These are phyloP conservation scores for Prunus davidiana DNA, from an alignment of 306 rosid genomes.

Conservation along the genomic window DNA sequence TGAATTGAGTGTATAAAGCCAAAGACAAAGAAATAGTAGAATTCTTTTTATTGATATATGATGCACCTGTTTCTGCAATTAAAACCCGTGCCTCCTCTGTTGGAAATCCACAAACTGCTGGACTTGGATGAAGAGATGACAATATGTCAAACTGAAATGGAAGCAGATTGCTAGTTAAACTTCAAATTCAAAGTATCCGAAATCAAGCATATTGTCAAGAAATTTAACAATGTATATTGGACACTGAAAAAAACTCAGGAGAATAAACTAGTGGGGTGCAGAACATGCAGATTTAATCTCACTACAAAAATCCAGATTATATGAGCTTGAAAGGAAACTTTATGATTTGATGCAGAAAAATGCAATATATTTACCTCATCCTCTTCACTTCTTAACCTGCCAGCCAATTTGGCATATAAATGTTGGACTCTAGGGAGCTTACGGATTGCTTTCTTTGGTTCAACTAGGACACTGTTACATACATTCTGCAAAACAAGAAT, in stretches of 20 bases:
- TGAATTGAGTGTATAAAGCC: background rate
- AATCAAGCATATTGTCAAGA: background rate
- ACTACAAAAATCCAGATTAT: background rate
- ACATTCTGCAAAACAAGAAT: slow-evolving; percentile 49
- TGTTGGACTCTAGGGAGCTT: slow-evolving; percentile 90
- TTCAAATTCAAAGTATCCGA: background rate
- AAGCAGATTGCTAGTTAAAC: slow-evolving; percentile 4
- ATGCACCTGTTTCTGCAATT: slow-evolving; percentile 78
- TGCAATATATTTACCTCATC: slow-evolving; percentile 67
- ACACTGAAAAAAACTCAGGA: too few relatives aligned
- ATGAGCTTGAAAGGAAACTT: slow-evolving; percentile 7
- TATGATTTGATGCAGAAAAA: slow-evolving; percentile 1
- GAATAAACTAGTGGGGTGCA: slow-evolving; percentile 2
- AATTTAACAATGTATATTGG: too few relatives aligned
- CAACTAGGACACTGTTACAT: slow-evolving; percentile 54
- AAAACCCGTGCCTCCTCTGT: slow-evolving; percentile 79
- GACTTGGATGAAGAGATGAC: slow-evolving; percentile 93
- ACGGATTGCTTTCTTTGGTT: slow-evolving; percentile 68
- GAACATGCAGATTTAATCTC: background rate
- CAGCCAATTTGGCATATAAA: slow-evolving; percentile 68
- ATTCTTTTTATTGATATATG: background rate
- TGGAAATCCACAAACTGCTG: slow-evolving; percentile 98
- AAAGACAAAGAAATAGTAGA: background rate
- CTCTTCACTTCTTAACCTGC: slow-evolving; percentile 66
- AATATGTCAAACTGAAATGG: slow-evolving; percentile 63